phyloP scores from a whole-genome alignment of 805 yeast genomes.

The Metschnikowia lochheadii region DNA sequence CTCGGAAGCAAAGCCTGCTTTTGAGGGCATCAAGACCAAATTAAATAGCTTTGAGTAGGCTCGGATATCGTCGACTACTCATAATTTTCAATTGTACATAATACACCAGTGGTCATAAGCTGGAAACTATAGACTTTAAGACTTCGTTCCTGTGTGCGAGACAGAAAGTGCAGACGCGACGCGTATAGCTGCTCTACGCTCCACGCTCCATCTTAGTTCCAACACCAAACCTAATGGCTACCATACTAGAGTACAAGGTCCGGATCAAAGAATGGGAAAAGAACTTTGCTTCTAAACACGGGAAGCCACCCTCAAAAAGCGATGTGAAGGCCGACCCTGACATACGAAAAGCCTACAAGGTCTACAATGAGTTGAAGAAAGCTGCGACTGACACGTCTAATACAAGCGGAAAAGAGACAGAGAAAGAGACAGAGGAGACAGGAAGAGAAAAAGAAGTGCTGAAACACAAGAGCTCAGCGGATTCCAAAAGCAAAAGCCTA shows the following conservation, averaged over 20 bases:
- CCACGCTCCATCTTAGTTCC: not conserved
- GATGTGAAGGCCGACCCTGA: conserved; percentile 31
- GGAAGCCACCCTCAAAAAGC: conserved; percentile 28
- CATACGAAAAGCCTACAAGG: conserved; percentile 30
- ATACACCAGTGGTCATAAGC: not conserved
- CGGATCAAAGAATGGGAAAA: conserved; percentile 41
- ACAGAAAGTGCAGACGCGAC: not conserved
- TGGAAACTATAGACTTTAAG: not conserved
- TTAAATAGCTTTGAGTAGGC: not conserved
- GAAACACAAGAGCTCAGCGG: not conserved
- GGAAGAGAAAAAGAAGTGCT: not conserved
- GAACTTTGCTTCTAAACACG: conserved; percentile 24
- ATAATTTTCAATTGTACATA: not conserved
- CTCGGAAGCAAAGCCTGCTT: conserved; percentile 4
- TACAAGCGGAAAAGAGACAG: not conserved
- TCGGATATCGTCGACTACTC: not conserved
- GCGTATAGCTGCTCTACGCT: not conserved
- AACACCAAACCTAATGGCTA: conserved; percentile 5
- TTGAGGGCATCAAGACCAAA: conserved; percentile 7
- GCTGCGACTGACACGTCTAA: not conserved
- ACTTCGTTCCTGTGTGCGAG: not conserved
- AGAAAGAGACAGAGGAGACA: no score
- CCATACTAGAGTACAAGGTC: conserved; percentile 8
- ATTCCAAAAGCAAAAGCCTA: not conserved
- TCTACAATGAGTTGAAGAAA: conserved; percentile 21